phyloP scores from a whole-genome alignment of 305 asterid genomes.

The Rubia peregrina region DNA sequence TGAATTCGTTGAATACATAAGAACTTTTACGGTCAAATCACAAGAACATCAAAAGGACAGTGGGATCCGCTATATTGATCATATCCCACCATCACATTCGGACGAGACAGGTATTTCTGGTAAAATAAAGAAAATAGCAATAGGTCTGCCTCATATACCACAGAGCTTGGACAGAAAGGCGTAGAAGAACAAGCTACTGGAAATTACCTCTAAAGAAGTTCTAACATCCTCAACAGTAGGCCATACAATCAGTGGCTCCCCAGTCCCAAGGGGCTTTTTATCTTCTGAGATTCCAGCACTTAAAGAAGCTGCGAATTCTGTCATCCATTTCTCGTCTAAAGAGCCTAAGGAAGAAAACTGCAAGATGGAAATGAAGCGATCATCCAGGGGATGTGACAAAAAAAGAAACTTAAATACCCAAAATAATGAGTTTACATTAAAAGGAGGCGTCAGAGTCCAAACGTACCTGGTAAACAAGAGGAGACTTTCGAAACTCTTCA shows the following conservation, averaged over 20 bases:
- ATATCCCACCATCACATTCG: background rate
- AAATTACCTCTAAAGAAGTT: conserved; percentile 80
- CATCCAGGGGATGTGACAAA: background rate
- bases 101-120: background rate
- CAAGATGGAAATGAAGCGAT: conserved; percentile 21
- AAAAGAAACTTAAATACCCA: background rate
- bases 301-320: conserved; percentile 75
- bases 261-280: conserved; percentile 67
- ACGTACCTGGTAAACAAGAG: conserved; percentile 78
- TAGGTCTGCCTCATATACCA: background rate
- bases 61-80: background rate
- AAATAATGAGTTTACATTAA: background rate
- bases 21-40: background rate
- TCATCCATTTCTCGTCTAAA: conserved; percentile 96
- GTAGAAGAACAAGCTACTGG: background rate
- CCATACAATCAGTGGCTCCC: conserved; percentile 82
- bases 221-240: conserved; percentile 91
- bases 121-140: background rate
- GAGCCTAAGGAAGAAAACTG: conserved; percentile 97
- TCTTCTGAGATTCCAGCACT: conserved; percentile 78
- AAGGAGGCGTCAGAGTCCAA: conserved; percentile 8
- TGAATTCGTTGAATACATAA: background rate
- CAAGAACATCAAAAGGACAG: background rate
- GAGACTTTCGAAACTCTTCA: conserved; percentile 76
- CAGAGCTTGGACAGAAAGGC: background rate